A percentile compares a stretch with the other conserved stretches of the same genome.
These are phyloP conservation scores for Ballota nigra DNA, from an alignment of 257 asterid species.

Conservation along the genomic window DNA sequence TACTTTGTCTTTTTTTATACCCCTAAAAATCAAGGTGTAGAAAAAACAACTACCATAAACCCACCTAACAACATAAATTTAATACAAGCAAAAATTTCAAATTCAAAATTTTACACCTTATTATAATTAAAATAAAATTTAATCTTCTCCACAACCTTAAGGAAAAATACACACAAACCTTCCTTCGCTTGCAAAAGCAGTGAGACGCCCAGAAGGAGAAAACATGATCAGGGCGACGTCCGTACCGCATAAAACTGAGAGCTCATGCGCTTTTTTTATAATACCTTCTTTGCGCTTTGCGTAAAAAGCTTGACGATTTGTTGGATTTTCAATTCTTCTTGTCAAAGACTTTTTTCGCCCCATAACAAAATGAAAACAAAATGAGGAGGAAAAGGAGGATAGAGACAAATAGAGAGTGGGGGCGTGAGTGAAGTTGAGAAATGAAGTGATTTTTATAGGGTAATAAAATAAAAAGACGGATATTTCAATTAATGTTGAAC, in stretches of 20 bases:
- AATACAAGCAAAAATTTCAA: background rate
- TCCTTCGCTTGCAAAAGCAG: conserved; percentile 52
- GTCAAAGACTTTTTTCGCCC: conserved; percentile 56
- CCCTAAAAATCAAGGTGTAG: too few species aligned
- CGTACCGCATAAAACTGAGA: conserved; percentile 56
- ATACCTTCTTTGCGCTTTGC: conserved; percentile 66
- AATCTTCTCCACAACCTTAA: background rate
- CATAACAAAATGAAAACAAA: conserved; percentile 18
- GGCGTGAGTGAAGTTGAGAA: background rate
- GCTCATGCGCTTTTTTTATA: conserved; percentile 63
- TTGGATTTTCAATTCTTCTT: conserved; percentile 48
- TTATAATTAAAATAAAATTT: background rate
- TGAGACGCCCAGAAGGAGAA: conserved; percentile 59
- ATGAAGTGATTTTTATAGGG: background rate
- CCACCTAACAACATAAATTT: background rate
- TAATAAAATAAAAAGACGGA: too few species aligned
- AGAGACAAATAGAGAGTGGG: background rate
- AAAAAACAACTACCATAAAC: background rate
- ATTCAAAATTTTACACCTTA: background rate
- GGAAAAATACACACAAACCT: conserved; percentile 31
- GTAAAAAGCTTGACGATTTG: conserved; percentile 46
- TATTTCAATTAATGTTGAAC: too few species aligned
- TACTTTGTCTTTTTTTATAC: background rate
- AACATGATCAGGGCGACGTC: conserved; percentile 68
- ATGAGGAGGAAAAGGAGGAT: background rate